Conservation (phyloP, 2,329 filamentous ascomycete species). For the Neofusicoccum sp. region DNA sequence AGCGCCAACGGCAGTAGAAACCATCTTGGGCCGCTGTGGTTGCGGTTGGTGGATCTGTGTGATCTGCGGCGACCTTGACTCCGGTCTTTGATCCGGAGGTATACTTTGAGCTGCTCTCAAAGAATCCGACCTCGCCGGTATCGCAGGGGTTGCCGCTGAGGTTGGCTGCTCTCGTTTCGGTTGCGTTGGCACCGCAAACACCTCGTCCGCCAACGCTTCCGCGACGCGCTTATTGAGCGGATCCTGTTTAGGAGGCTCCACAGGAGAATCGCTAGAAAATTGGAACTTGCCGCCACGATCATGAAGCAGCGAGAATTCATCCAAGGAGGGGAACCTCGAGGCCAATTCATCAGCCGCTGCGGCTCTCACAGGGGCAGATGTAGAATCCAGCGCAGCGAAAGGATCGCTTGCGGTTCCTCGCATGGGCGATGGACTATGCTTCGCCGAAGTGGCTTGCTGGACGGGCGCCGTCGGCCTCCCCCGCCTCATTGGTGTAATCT, state of each 20-base stretch:
- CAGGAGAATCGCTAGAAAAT: conserved; percentile 60
- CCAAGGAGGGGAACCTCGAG: conserved; percentile 80
- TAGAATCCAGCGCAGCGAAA: conserved; percentile 83
- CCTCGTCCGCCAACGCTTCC: conserved; percentile 79
- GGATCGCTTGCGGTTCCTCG: conserved; percentile 73
- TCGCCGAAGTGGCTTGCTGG: conserved; percentile 42
- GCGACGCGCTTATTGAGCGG: conserved; percentile 61
- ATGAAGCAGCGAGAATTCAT: conserved; percentile 88
- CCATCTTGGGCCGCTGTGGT: conserved; percentile 54
- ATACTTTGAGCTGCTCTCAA: conserved; percentile 29
- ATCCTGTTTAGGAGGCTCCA: conserved; percentile 35
- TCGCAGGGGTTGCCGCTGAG: conserved; percentile 31
- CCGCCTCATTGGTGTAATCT: conserved; percentile 90
- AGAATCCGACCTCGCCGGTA: conserved; percentile 33
- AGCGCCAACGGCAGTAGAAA: conserved; percentile 81
- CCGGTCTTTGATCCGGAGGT: conserved; percentile 24
- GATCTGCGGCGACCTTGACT: conserved; percentile 27
- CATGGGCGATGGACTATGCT: conserved; percentile 66
- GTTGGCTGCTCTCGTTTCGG: conserved; percentile 28
- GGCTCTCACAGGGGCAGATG: conserved; percentile 46
- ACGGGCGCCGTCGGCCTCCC: conserved; percentile 65
- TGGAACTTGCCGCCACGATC: conserved; percentile 82
- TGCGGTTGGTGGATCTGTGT: conserved; percentile 41
- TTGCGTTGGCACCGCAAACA: conserved; percentile 57
- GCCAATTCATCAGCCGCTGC: conserved; percentile 75